Conservation (phyloP, 805 yeast species). For the Candida mattraensis region DNA sequence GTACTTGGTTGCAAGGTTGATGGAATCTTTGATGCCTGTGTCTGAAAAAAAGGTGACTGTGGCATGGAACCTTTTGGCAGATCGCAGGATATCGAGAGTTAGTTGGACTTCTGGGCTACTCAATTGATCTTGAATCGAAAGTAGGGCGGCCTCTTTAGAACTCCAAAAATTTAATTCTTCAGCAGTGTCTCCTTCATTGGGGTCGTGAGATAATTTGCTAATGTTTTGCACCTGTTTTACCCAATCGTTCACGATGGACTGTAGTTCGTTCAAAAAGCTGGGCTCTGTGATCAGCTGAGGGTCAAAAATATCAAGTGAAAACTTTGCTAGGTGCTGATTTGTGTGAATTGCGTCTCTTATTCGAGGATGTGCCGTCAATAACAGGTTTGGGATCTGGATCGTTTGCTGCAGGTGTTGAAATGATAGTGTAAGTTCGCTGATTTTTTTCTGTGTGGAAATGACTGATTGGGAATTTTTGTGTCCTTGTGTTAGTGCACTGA, state of each 20-base stretch:
- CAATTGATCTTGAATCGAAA: constrained; percentile 57
- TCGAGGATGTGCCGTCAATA: constrained; percentile 49
- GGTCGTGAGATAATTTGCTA: constrained; percentile 52
- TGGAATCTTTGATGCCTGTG: constrained; percentile 60
- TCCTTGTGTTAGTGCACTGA: constrained; percentile 46
- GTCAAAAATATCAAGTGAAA: constrained; percentile 21
- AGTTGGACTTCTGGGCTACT: constrained; percentile 50
- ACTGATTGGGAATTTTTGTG: constrained; percentile 35
- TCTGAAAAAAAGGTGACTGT: constrained; percentile 73
- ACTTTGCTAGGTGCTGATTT: constrained; percentile 7
- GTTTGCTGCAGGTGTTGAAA: constrained; percentile 67
- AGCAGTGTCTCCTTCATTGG: constrained; percentile 51
- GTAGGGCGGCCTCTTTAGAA: constrained; percentile 62
- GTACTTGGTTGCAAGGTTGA: constrained; percentile 51
- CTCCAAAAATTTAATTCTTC: constrained; percentile 82
- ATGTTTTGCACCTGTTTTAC: constrained; percentile 58
- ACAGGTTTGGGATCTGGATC: constrained; percentile 66
- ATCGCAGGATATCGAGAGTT: constrained; percentile 59
- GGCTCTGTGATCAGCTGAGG: constrained; percentile 46
- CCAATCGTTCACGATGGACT: constrained; percentile 73
- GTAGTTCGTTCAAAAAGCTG: constrained; percentile 63
- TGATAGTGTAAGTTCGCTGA: constrained; percentile 66
- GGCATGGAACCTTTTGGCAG: constrained; percentile 78
- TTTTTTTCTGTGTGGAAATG: constrained; percentile 54
- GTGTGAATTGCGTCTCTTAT: constrained; percentile 41